phyloP scores from a whole-genome alignment of 768 basidiomycete species.

The Cystobasidium onofrii region DNA sequence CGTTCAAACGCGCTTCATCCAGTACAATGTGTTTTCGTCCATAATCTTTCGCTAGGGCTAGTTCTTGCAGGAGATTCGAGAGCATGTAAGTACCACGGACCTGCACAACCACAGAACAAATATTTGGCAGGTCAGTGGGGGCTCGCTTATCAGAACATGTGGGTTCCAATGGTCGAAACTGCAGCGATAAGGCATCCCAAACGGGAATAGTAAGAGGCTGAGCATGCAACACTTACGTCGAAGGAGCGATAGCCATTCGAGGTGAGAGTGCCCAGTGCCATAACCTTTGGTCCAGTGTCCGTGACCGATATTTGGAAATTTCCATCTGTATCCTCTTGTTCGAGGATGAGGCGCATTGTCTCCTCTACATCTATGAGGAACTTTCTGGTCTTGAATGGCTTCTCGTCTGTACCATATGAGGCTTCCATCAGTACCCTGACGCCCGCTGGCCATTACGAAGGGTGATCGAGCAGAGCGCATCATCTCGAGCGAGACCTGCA shows the following conservation, averaged over 20 bases:
- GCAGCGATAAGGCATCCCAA: too few species aligned
- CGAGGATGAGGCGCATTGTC: constrained; percentile 88
- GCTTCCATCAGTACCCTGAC: background rate
- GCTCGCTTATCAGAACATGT: background rate
- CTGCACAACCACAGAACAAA: constrained; percentile 9
- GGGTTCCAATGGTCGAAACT: too few species aligned
- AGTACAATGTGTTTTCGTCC: constrained; percentile 91
- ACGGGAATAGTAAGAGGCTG: too few species aligned
- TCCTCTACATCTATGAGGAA: constrained; percentile 49
- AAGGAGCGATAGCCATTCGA: constrained; percentile 97
- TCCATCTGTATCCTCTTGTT: constrained; percentile 95
- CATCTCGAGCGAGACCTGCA: background rate
- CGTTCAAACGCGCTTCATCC: constrained; percentile 94
- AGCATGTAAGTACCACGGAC: constrained; percentile 95
- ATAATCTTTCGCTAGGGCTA: constrained; percentile 90
- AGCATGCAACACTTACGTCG: constrained; percentile 83
- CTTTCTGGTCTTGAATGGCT: constrained; percentile 26
- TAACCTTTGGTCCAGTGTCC: constrained; percentile 91
- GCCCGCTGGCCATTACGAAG: background rate
- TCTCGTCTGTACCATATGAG: constrained; percentile 19
- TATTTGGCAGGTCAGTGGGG: background rate
- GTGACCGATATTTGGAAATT: constrained; percentile 76
- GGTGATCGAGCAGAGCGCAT: background rate
- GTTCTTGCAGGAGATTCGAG: constrained; percentile 95
- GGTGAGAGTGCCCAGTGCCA: constrained; percentile 90